Percentiles rank a stretch among this genome's conserved stretches.
Conservation (phyloP, 116 monocot genomes). For the Cymodocea nodosa region DNA sequence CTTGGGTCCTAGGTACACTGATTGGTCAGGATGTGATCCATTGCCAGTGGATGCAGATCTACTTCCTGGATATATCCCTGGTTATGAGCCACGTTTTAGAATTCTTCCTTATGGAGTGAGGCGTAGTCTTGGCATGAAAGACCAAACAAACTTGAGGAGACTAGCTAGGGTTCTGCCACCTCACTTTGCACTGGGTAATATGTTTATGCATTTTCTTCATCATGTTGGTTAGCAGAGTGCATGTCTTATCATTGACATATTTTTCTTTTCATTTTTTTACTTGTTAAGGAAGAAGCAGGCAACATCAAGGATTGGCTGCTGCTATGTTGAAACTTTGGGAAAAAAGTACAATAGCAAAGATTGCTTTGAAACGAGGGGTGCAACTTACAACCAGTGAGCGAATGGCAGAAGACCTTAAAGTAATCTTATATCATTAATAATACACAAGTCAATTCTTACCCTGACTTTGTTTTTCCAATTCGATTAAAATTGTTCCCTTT, state of each 20-base stretch:
- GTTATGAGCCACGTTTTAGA: constrained; percentile 73
- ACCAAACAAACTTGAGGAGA: constrained; percentile 57
- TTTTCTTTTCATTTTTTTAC: not conserved
- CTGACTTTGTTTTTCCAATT: too few relatives aligned
- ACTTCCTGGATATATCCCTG: constrained; percentile 62
- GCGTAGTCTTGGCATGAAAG: constrained; percentile 50
- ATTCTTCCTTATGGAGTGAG: constrained; percentile 83
- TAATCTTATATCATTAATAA: constrained; percentile 14
- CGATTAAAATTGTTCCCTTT: too few relatives aligned
- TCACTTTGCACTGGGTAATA: constrained; percentile 88
- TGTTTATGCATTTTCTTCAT: not conserved
- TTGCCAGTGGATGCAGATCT: constrained; percentile 94
- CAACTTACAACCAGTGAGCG: constrained; percentile 92
- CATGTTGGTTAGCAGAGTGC: not conserved
- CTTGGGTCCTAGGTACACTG: constrained; percentile 67
- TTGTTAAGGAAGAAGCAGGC: constrained; percentile 78
- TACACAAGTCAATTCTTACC: too few relatives aligned
- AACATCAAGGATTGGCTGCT: constrained; percentile 79
- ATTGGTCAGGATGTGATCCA: constrained; percentile 86
- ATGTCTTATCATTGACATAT: not conserved
- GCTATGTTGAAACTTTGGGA: constrained; percentile 92
- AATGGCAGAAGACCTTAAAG: constrained; percentile 93
- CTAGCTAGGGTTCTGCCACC: constrained; percentile 81
- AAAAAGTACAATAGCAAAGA: constrained; percentile 86
- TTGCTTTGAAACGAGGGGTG: constrained; percentile 86